Base-by-base conservation (phyloP, 495 filamentous ascomycete species). In the Xylaria bambusicola region DNA sequence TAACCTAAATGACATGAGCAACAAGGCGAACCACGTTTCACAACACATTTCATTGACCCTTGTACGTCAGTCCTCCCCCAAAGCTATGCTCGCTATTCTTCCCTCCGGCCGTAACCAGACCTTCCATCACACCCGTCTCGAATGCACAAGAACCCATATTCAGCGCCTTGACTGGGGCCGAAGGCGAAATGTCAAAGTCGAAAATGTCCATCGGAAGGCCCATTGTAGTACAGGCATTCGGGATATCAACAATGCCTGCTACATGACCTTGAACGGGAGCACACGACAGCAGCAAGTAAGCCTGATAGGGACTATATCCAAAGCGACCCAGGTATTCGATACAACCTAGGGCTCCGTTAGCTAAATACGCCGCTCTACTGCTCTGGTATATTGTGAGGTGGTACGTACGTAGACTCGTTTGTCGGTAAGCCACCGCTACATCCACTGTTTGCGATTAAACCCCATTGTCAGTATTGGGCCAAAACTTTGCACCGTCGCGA, bases 131-230 rank as follows among this genome's bases (percentile, higher is more conserved):
- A 20, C 78, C 79, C 1, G 65, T 88, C 58, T 87, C 83, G 71
- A 88, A 90, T 18, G 90, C 91, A 71, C 91, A 96, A 41, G 66
- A 74, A 0, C 90, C 91, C 84, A 94, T 87, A 66, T 95, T 89
- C 61, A 78, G 65, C 75, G 81, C 82, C 69, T 85, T 79, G 23
- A 79, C 84, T 15, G 72, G 69, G 2, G 83, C 83, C 33, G 81
- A 77, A 0, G 92, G 91, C 52, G 85, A 83, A 61, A 97, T 92
- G 71, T 97, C 92, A 71, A 98, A 95, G 68, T 94, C 91, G 65
- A 97, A 97, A 52, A 98, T 97, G 77, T 98, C 93, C 80, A 95
- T 92, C 12, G 93, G 93, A 38, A 98, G 72, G 0, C 92, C 90
- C 54, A 97, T 75, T 3, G 93, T 96, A 26, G 92, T 96, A 70